Base-by-base conservation (phyloP, 495 filamentous ascomycete species). In the Lasiosphaeriaceae sp. region DNA sequence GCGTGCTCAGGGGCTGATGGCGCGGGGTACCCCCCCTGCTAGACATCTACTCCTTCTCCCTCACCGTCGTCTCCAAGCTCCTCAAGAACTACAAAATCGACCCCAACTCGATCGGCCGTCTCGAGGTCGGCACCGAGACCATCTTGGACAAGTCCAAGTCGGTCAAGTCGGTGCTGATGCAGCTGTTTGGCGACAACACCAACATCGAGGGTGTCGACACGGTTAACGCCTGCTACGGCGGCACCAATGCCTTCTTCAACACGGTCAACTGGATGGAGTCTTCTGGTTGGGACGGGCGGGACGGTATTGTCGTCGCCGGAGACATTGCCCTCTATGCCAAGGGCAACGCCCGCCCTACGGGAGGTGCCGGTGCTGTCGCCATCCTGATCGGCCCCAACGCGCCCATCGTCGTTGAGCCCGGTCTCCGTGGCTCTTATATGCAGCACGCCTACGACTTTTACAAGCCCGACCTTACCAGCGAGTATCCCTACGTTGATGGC, bases 81-180 rank as follows among this genome's bases (percentile, higher is more conserved):
- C 76, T 98, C 60, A 82, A 84, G 73, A 97, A 97, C 71, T 96
- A 96, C 85, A 86, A 86, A 66, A 87, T 98, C 75, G 92, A 98
- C 76, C 81, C 87, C 62, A 87, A 86, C 72, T 85, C 87, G 56
- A 89, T 98, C 67, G 94, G 94, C 54, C 88, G 94, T 60, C 82
- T 98, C 63, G 94, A 98, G 77, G 94, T 98, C 63, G 94, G 94
- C 67, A 98, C 94, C 51, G 94, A 98, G 85, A 98, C 94, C 50
- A 82, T 98, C 41, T 82, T 98, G 68, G 94, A 98, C 83, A 98
- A 98, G 83, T 97, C 94, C 64, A 98, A 98, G 82, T 97, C 95
- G 24, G 94, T 98, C 80, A 98, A 98, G 84, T 90, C 92, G n/a
- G 93, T 98, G 50, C 76, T 97, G 60, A 98, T 98, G 94, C 94